Conservation (phyloP, 495 filamentous ascomycete species). For the Tuber umbilicatum region DNA sequence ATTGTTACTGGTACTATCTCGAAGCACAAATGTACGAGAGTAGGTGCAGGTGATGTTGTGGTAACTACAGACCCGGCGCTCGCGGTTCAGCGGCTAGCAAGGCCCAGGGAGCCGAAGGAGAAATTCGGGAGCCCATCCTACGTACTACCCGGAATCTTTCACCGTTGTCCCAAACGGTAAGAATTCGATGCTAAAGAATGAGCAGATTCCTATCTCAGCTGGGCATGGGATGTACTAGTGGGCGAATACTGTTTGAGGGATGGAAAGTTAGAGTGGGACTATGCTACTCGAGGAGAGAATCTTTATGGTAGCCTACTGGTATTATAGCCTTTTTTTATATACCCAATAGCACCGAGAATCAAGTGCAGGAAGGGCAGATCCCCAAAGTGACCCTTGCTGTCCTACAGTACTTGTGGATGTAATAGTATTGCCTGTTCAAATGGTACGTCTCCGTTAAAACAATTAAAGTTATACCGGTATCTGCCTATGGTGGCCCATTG, state of each 20-base stretch:
- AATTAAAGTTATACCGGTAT: neutral
- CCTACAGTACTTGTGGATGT: too few species aligned
- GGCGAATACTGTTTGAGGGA: constrained; percentile 83
- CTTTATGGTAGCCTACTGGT: constrained; percentile 53
- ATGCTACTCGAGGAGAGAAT: constrained; percentile 77
- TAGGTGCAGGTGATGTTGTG: constrained; percentile 75
- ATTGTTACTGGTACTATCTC: constrained; percentile 58
- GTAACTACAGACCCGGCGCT: constrained; percentile 62
- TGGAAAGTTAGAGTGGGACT: constrained; percentile 66
- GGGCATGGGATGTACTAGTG: constrained; percentile 93
- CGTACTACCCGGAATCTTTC: constrained; percentile 64
- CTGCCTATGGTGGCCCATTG: neutral
- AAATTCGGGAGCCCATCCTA: constrained; percentile 70
- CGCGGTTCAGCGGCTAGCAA: constrained; percentile 62
- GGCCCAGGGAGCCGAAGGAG: constrained; percentile 79
- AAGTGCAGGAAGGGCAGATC: neutral
- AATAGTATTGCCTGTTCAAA: neutral
- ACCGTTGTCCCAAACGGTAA: constrained; percentile 51
- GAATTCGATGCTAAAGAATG: constrained; percentile 50
- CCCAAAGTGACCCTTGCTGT: neutral
- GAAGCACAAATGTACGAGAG: constrained; percentile 70
- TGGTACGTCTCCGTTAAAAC: neutral
- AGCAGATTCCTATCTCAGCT: constrained; percentile 58
- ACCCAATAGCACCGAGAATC: neutral
- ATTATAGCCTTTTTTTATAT: neutral